phyloP scores from a whole-genome alignment of 2,329 filamentous ascomycete species.

The Xylariales sp. region DNA sequence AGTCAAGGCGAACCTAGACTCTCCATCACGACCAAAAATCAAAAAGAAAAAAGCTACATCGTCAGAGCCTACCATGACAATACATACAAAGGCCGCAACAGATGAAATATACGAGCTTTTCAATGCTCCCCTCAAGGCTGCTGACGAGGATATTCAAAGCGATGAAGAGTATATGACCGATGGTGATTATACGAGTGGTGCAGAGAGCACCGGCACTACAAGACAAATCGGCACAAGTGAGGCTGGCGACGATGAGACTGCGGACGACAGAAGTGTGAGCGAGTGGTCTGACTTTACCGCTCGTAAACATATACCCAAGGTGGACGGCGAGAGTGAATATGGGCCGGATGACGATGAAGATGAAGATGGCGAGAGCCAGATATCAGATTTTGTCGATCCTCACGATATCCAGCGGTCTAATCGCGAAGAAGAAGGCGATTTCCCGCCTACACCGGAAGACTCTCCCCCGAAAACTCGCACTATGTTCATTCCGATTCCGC shows the following conservation, averaged over 20 bases:
- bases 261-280: slow-evolving; percentile 73
- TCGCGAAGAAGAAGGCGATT: slow-evolving; percentile 52
- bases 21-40: slow-evolving; percentile 85
- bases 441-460: slow-evolving; percentile 45
- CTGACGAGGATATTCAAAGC: slow-evolving; percentile 53
- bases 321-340: slow-evolving; percentile 50
- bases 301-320: slow-evolving; percentile 73
- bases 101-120: slow-evolving; percentile 99
- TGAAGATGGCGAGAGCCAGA: slow-evolving; percentile 47
- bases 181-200: slow-evolving; percentile 83
- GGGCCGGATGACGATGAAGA: slow-evolving; percentile 50
- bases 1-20: slow-evolving; percentile 95
- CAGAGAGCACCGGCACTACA: slow-evolving; percentile 84
- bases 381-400: slow-evolving; percentile 40
- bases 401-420: slow-evolving; percentile 39
- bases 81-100: slow-evolving; percentile 93
- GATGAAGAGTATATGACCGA: slow-evolving; percentile 77
- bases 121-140: slow-evolving; percentile 77
- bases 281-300: slow-evolving; percentile 92
- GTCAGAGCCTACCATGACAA: slow-evolving; percentile 94
- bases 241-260: slow-evolving; percentile 57
- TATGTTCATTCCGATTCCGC: slow-evolving; percentile 81
- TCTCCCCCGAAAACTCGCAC: slow-evolving; percentile 68
- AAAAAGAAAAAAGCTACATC: slow-evolving; percentile 74
- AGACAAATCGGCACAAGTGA: slow-evolving; percentile 67